Evolutionary conservation across 495 filamentous ascomycete genomes (phyloP), one percentile per base, ranked within the genome.

Genomic region (Tirmania nivea): DNA sequence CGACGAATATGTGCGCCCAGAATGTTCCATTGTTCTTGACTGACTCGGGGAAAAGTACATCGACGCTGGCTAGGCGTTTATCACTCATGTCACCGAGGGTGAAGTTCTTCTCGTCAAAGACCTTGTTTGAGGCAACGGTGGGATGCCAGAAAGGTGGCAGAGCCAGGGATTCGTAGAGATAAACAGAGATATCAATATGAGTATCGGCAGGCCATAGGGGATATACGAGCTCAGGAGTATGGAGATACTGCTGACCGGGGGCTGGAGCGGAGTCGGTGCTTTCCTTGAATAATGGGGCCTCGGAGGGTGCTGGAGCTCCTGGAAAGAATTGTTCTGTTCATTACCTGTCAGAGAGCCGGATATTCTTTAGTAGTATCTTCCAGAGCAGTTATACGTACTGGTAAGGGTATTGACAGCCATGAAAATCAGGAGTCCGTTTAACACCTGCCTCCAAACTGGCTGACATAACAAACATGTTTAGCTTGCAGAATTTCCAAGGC

Each of bases 11-110:
- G 66, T 97, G 90, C 8, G 81, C 87, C 77, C 83, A 97, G 11
- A 96, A 71, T 1, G 90, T 94, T 35, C 85, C 88, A 64, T 96
- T 96, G 53, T 86, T 75, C 67, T 95, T 86, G 2, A 92, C 88
- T 31, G 76, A 69, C 56, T 74, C 73, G 3, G 90, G 89, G 9
- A 96, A 76, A 34, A 72, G 66, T 62, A 96, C 84, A 39, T 70
- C 76, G n/a, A 82, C 83, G 49, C 86, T 78, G 42, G 85, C 76
- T 52, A 79, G 75, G 21, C 92, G 76, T 55, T 72, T 80, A 56
- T 97, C 90, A 45, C 75, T 78, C 60, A 74, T 88, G 63, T 90
- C 79, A 9, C 84, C 84, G 31, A 93, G 65, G n/a, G 70, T 76
- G 66, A 94, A 94, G 50, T 74, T 71, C 63, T 78, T 81, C 74